Evolutionary conservation across 495 filamentous ascomycete species (phyloP), one percentile per base, ranked within the genome.

Genomic region (Hyaloscypha bicolor): DNA sequence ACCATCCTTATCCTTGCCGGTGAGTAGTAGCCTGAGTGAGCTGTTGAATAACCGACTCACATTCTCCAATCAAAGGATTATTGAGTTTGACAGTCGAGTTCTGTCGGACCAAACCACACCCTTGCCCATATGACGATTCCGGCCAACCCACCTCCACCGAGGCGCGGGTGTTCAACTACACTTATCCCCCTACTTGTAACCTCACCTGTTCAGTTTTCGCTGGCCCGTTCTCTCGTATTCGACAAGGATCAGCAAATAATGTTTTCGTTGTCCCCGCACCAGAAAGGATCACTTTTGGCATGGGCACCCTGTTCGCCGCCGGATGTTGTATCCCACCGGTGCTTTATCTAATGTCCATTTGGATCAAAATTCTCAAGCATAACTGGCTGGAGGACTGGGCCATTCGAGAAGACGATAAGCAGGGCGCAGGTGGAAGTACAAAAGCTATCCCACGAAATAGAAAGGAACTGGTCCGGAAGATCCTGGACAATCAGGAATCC

Each of bases 261-360:
- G 86, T 87, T 31, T 83, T 81, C 30, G 80, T 88, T 21, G 81
- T 89, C 42, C 86, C 85, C 0, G 76, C 73, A 2, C 87, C 87
- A 0, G 51, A 73, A 12, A 69, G 72, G 14, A 71, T 89, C 31
- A 80, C 79, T 0, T 87, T 88, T 68, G 78, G 80, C 62, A 81
- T 85, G 0, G 81, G 77, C 2, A 85, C 81, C 2, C 81, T 88
- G 6, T 72, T 89, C 1, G 81, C 86, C 2, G 85, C 85, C 30
- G 86, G 79, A 21, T 88, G 85, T 68, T 87, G 84, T 63, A 79
- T 89, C 33, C 86, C 86, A 0, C 83, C 84, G 9, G 79, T 88
- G 30, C 76, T 89, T 0, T 85, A 82, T 6, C 76, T 87, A 22
- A 76, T 81, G n/a, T 84, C 79, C 0, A 89, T 79, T 74, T 85